A percentile compares a stretch with the other conserved stretches of the same genome.
Conservation (phyloP, 768 basidiomycete species). For the Cystobasidium ongulense region DNA sequence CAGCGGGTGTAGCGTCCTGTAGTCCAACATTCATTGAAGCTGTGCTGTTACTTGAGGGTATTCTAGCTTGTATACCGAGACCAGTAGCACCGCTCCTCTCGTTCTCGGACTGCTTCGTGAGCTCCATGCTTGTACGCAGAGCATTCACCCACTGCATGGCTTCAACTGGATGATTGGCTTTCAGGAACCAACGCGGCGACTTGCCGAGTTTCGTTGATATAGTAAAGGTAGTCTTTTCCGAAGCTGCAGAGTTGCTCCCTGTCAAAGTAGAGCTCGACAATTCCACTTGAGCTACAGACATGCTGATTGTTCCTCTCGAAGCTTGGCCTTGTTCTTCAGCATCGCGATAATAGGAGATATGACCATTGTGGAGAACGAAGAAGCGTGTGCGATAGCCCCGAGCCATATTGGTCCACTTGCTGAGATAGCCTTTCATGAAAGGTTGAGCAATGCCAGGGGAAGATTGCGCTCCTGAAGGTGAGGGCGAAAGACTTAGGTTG, state of each 20-base stretch:
- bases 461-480: not conserved
- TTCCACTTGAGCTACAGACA: conserved; percentile 67
- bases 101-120: conserved; percentile 10
- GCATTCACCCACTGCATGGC: conserved; percentile 78
- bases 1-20: not conserved
- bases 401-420: conserved; percentile 88
- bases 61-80: conserved; percentile 4
- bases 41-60: conserved; percentile 12
- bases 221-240: conserved; percentile 70
- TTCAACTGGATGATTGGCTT: conserved; percentile 62
- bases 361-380: conserved; percentile 75
- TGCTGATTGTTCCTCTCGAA: conserved; percentile 75
- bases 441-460: not conserved
- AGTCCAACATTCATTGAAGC: conserved; percentile 3
- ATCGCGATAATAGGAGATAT: conserved; percentile 61
- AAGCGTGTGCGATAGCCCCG: conserved; percentile 80
- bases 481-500: not conserved
- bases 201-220: conserved; percentile 52
- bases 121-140: conserved; percentile 64
- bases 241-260: conserved; percentile 36
- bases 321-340: conserved; percentile 83
- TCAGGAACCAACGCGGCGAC: conserved; percentile 39
- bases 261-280: conserved; percentile 9
- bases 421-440: conserved; percentile 44
- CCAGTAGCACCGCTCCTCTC: not conserved